A percentile compares a stretch with the other conserved stretches of the same genome.
Conservation (phyloP, 2,329 filamentous ascomycete genomes). For the Domatiomyces globalis region DNA sequence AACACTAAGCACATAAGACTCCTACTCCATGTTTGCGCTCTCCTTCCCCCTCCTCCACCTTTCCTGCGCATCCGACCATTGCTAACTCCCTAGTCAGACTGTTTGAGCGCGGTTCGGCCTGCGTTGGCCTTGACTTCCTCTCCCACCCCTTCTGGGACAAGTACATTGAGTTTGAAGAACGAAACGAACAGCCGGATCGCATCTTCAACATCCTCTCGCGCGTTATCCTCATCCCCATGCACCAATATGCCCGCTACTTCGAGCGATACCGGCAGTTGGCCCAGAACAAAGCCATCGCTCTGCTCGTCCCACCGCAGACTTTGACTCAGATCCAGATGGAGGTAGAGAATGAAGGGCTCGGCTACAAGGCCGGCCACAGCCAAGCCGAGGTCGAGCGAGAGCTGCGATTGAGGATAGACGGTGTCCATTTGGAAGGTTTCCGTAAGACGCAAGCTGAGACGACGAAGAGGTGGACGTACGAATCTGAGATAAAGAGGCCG, state of each 20-base stretch:
- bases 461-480: constrained; percentile 85
- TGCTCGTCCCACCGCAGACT: constrained; percentile 56
- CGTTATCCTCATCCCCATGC: constrained; percentile 79
- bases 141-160: constrained; percentile 98
- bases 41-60: constrained; percentile 24
- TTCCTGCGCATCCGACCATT: constrained; percentile 16
- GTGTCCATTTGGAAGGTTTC: constrained; percentile 67
- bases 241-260: constrained; percentile 90
- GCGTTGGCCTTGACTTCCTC: constrained; percentile 82
- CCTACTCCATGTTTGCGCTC: constrained; percentile 35
- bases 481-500: constrained; percentile 84
- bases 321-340: constrained; percentile 57
- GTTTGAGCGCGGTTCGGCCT: constrained; percentile 75
- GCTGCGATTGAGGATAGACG: constrained; percentile 64
- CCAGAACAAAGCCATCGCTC: constrained; percentile 55
- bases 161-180: constrained; percentile 93
- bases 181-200: constrained; percentile 66
- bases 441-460: constrained; percentile 72
- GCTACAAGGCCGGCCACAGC: constrained; percentile 39
- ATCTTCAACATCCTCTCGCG: constrained; percentile 74
- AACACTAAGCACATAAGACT: constrained; percentile 9
- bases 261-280: constrained; percentile 73
- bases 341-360: constrained; percentile 50
- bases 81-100: constrained; percentile 47
- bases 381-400: constrained; percentile 74